Evolutionary conservation across 2,329 filamentous ascomycete genomes (phyloP).

Genomic region (Ophiostoma novo-ulmi): DNA sequence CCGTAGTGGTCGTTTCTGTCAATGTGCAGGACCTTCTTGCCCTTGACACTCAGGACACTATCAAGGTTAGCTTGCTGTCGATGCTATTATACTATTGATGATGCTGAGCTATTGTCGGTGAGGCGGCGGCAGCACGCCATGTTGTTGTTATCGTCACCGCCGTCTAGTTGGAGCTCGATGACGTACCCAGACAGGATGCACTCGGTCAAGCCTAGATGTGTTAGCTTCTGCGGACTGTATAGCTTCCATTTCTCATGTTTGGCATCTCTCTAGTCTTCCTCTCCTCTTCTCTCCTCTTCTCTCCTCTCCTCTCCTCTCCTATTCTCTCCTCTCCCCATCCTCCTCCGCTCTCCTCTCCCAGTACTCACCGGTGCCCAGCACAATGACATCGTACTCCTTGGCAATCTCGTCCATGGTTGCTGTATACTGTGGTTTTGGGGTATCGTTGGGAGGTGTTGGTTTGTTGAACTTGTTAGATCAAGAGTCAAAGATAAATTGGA

Average conservation of each 20-base stretch:
- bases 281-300: neutral
- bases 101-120: neutral
- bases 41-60: constrained; percentile 94
- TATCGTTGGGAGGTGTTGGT: neutral
- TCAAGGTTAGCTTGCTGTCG: constrained; percentile 22
- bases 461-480: neutral
- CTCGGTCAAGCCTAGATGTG: constrained; percentile 76
- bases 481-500: neutral
- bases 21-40: constrained; percentile 98
- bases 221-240: neutral
- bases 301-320: no score
- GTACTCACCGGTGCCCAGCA: constrained; percentile 85
- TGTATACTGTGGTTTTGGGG: constrained; percentile 8
- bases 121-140: neutral
- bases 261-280: neutral
- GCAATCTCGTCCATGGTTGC: constrained; percentile 90
- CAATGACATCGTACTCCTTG: constrained; percentile 96
- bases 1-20: constrained; percentile 98
- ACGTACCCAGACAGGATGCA: constrained; percentile 90
- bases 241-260: neutral
- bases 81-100: neutral
- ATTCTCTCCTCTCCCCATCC: neutral
- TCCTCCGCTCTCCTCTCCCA: neutral
- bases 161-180: neutral
- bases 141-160: neutral